These are phyloP conservation scores for Botrytis porri DNA, from an alignment of 2,329 filamentous ascomycete species.

Conservation along the genomic window DNA sequence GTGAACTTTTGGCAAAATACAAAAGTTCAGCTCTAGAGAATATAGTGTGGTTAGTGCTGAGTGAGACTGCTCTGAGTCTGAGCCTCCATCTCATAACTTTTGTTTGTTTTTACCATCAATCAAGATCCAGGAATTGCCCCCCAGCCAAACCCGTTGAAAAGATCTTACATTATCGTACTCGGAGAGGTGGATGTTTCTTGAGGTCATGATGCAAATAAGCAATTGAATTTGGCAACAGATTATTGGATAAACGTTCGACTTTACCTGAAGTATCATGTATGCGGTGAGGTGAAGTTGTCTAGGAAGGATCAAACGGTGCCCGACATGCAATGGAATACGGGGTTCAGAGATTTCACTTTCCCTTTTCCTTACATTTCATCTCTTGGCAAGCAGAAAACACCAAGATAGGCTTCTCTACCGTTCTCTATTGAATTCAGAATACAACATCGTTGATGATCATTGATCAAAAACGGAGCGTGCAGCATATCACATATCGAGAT, in stretches of 20 bases:
- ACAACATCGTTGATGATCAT: constrained; percentile 1
- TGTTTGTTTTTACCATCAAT: not conserved
- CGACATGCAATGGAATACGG: not conserved
- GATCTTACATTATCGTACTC: not conserved
- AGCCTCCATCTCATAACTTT: not conserved
- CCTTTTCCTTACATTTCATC: constrained; percentile 6
- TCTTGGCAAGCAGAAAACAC: constrained; percentile 8
- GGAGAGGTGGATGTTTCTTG: not conserved
- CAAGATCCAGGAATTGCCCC: not conserved
- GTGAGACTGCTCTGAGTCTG: constrained; percentile 14
- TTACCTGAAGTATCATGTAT: not conserved
- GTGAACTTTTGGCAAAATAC: not conserved
- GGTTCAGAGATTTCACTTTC: not conserved
- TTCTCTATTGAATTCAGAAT: constrained; percentile 5
- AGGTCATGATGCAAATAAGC: not conserved
- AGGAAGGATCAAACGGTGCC: constrained; percentile 2
- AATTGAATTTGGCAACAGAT: not conserved
- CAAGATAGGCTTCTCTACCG: not conserved
- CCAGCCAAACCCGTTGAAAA: not conserved
- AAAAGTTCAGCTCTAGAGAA: constrained; percentile 12
- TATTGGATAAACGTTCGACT: not conserved
- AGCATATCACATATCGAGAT: not conserved
- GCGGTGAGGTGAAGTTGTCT: constrained; percentile 7
- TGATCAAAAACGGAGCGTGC: constrained; percentile 1
- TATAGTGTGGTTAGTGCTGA: constrained; percentile 12